Evolutionary conservation across 2,329 filamentous ascomycete species (phyloP), one percentile per base, ranked within the genome.

Genomic region (Aspergillus floridensis): DNA sequence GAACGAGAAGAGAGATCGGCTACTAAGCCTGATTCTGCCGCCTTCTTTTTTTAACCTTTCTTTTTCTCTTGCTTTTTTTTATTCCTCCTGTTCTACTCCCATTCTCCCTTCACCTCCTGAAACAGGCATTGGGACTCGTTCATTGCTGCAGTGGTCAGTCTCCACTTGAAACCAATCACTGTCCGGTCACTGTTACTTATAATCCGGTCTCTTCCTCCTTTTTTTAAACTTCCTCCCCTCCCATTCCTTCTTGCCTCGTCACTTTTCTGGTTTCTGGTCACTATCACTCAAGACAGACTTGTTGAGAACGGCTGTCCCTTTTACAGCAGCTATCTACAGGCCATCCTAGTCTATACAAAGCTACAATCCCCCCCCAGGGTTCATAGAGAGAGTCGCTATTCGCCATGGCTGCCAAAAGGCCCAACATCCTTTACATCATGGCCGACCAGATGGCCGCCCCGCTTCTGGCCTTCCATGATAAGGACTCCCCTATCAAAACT

Each of bases 401-500:
- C 67, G 67, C 46, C 68, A 76, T 76, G 74, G 70, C 72, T 52
- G 62, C 72, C 60, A 80, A 80, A 66, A 83, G 83, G 73, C 89
- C 89, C 62, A 93, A 93, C 76, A 90, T 93, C 66, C 82, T 93
- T 50, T 96, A 95, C 81, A 96, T 97, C 79, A 96, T 97, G 92
- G 93, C 93, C 57, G 93, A 97, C 78, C 93, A 97, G 80, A 86
- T 97, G 75, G 90, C 93, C 19, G 93, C 93, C 29, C 93, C 93
- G 19, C 84, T 93, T 67, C 86, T 97, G 67, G 93, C 92, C 80
- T 93, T 96, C 81, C 92, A 97, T 81, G 93, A 97, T 76, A 84
- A 88, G 49, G 82, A 89, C 55, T 96, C 92, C 1, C 89, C 91
- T 73, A 96, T 97, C 82, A 91, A 92, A 78, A 97, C 93, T 1